Evolutionary conservation across 2,329 filamentous ascomycete genomes (phyloP), one percentile per base, ranked within the genome.

Genomic region (Pyrenochaeta sp.): DNA sequence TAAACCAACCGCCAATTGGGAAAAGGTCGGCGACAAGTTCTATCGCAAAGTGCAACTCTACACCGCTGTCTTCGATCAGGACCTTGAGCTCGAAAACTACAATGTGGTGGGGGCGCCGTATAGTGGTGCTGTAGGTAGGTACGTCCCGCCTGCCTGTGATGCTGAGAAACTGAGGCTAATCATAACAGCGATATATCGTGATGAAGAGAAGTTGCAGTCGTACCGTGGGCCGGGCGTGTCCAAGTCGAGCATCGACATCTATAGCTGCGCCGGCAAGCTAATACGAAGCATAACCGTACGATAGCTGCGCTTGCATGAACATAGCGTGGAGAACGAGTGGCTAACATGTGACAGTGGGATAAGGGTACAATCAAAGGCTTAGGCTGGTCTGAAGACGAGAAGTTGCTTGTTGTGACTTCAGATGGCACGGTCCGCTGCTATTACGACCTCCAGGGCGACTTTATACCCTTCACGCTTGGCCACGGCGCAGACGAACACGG

Each of bases 301-400:
- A 64, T 24, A n/a, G 40, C 9, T 22, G 43, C n/a, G 36, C 47
- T 19, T 15, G 36, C 36, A 39, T 28, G 12, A 39, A 25, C n/a
- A 28, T n/a, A 2, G 9, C 61, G 68, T 43, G 12, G 39, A 32
- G 25, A 44, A 5, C 5, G 12, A 15, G 27, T 24, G 28, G 43
- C 67, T 70, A 56, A 72, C 67, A 47, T 32, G 59, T 59, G 56
- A 22, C 63, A 90, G 75, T 98, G 94, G 93, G 94, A 98, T 70
- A 92, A 93, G 79, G 92, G 92, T 45, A 83, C 88, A 2, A 91
- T 99, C 72, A 91, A 90, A 76, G 93, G 92, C 1, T 84, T 99
- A 22, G 95, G 95, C 34, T 99, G 95, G 95, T 97, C 93, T 22
- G 94, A 97, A 72, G 92, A 97, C 65, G 95, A 99, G 82, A 90